Evolutionary conservation across 495 filamentous ascomycete genomes (phyloP), one percentile per base, ranked within the genome.

Genomic region (Apiosordaria backusii): DNA sequence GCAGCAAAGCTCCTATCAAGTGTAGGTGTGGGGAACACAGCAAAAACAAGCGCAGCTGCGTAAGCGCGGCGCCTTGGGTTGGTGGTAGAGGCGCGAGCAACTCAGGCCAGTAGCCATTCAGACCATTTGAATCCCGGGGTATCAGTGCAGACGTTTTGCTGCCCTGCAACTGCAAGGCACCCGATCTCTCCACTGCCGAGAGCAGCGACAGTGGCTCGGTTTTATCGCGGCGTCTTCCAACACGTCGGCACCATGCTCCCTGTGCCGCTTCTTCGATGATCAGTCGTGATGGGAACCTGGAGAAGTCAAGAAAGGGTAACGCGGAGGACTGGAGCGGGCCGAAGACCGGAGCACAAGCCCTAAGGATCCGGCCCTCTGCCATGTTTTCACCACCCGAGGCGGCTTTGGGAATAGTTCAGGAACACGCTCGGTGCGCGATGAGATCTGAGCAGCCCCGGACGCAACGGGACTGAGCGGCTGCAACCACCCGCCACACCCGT

Each of bases 401-500:
- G 19, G 52, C 52, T 55, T 55, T 55, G 52, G 52, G 52, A 55
- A 55, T 55, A 55, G 52, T 23, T 18, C 52, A 55, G 60, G 26
- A 27, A 67, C 26, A 54, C 52, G 52, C 52, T 55, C 52, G 52
- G 52, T 13, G 22, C 52, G 22, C n/a, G 26, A n/a, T 60, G 50
- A 60, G 60, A 52, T 67, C 40, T 55, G 52, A 55, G 52, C 52
- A 23, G 52, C 52, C 19, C n/a, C n/a, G n/a, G 52, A 23, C 52
- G 52, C 52, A 55, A 55, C n/a, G 52, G 59, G 26, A 61, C 50
- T 57, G 23, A 58, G 65, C 50, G 65, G 50, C 59, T 62, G 65
- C 63, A 60, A 26, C 63, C 57, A 65, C 57, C 58, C 57, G 24
- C 57, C 57, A n/a, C 35, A 45, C 57, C 63, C 57, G 57, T 23